Conservation (phyloP, 768 basidiomycete species). For the Xerocomus spinulosus region DNA sequence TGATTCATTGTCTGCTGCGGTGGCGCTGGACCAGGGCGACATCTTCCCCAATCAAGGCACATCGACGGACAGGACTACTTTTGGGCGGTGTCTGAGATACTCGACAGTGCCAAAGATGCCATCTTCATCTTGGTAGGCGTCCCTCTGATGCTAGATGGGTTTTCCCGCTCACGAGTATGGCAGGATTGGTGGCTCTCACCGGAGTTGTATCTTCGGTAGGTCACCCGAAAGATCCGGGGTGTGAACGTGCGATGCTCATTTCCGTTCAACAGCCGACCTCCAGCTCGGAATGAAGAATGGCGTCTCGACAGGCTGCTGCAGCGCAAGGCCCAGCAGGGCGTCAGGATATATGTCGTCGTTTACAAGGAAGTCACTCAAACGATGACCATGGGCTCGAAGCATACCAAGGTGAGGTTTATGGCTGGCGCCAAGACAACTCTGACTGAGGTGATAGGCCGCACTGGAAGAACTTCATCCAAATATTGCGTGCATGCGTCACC, state of each 20-base stretch:
- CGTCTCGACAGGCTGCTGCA: slow-evolving; percentile 81
- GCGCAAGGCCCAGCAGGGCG: slow-evolving; percentile 88
- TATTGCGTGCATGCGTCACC: slow-evolving; percentile 85
- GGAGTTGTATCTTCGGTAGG: slow-evolving; percentile 79
- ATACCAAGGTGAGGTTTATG: slow-evolving; percentile 61
- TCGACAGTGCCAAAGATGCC: slow-evolving; percentile 73
- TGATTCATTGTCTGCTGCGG: neutral
- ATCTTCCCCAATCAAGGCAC: slow-evolving; percentile 45
- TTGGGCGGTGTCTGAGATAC: slow-evolving; percentile 87
- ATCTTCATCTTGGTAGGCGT: slow-evolving; percentile 79
- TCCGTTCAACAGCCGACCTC: slow-evolving; percentile 52
- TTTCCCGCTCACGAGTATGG: slow-evolving; percentile 1
- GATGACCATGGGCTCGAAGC: slow-evolving; percentile 83
- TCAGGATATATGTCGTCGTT: slow-evolving; percentile 85
- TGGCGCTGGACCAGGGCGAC: neutral
- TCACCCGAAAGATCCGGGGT: neutral
- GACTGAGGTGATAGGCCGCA: slow-evolving; percentile 42
- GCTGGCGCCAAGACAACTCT: neutral
- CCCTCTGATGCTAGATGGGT: neutral
- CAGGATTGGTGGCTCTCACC: slow-evolving; percentile 95
- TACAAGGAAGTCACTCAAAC: slow-evolving; percentile 97
- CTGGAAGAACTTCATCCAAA: slow-evolving; percentile 84
- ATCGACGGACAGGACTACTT: slow-evolving; percentile 97
- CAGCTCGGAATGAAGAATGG: slow-evolving; percentile 81
- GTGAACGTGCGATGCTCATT: slow-evolving; percentile 10